A percentile compares a stretch with the other conserved stretches of the same genome.
These are phyloP conservation scores for Crithidia brevicula DNA, from an alignment of 208 protist species.

Conservation along the genomic window DNA sequence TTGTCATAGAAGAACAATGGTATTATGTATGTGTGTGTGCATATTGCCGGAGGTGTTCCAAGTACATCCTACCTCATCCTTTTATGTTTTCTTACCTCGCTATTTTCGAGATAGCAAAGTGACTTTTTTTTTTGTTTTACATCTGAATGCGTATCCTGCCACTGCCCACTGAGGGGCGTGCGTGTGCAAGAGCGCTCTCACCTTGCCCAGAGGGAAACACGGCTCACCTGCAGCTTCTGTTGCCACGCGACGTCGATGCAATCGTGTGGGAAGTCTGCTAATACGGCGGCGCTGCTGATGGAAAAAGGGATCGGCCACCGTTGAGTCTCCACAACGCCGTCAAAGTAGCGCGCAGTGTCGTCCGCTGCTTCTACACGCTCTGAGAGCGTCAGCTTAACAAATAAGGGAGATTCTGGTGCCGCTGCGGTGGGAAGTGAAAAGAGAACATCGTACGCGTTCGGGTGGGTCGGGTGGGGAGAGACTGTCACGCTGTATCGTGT, in stretches of 20 bases:
- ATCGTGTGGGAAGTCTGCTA: slow-evolving; percentile 37
- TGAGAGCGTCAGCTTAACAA: slow-evolving; percentile 44
- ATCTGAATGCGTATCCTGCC: too few relatives aligned
- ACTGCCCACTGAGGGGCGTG: too few relatives aligned
- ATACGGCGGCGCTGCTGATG: slow-evolving; percentile 11
- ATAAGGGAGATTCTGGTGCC: slow-evolving; percentile 52
- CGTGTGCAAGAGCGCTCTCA: background rate
- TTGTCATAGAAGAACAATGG: too few relatives aligned
- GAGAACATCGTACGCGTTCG: slow-evolving; percentile 45
- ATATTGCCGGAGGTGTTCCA: too few relatives aligned
- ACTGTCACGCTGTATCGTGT: slow-evolving; percentile 68
- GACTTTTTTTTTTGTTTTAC: too few relatives aligned
- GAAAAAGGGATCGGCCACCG: slow-evolving; percentile 38
- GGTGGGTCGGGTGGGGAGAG: slow-evolving; percentile 38
- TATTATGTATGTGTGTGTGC: too few relatives aligned
- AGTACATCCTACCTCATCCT: too few relatives aligned
- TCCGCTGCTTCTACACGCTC: background rate
- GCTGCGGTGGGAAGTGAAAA: slow-evolving; percentile 66
- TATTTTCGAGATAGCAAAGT: too few relatives aligned
- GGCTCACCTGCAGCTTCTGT: slow-evolving; percentile 39
- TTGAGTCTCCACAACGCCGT: slow-evolving; percentile 39
- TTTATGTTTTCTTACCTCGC: too few relatives aligned
- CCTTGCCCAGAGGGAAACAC: slow-evolving; percentile 23
- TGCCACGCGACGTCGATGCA: slow-evolving; percentile 53
- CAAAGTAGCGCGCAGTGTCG: slow-evolving; percentile 16